Conservation (phyloP, 176 grass and related monocot species). For the Triticum turgidum region DNA sequence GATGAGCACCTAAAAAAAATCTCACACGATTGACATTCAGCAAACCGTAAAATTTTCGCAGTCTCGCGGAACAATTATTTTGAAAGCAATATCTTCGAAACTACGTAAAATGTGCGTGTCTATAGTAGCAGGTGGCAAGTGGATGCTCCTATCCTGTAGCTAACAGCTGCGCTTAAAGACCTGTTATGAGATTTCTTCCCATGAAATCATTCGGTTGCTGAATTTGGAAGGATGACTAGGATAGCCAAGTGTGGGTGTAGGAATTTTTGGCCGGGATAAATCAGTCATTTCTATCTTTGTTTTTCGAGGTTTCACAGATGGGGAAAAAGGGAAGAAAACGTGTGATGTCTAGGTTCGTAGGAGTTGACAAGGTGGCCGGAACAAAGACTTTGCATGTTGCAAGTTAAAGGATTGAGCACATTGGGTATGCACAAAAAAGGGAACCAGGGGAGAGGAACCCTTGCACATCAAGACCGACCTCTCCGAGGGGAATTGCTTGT, state of each 20-base stretch:
- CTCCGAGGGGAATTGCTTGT: not conserved
- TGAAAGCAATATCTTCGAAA: not conserved
- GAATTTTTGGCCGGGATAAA: not conserved
- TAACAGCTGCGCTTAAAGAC: not conserved
- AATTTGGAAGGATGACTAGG: not conserved
- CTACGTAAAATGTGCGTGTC: not conserved
- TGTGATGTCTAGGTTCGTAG: constrained; percentile 4
- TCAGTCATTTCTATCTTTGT: not conserved
- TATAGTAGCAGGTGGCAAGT: not conserved
- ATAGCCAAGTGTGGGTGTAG: not conserved
- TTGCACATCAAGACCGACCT: constrained; percentile 8
- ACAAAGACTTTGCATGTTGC: not conserved
- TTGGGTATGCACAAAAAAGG: constrained; percentile 29
- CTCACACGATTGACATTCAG: not conserved
- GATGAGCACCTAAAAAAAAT: not conserved
- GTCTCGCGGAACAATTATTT: not conserved
- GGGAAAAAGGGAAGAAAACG: not conserved
- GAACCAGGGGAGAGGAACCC: constrained; percentile 28
- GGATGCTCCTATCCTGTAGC: not conserved
- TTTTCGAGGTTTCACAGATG: not conserved
- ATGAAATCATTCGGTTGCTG: not conserved
- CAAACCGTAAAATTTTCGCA: not conserved
- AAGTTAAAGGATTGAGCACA: not conserved
- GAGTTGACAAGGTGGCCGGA: not conserved
- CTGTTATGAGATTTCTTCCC: not conserved